These are phyloP conservation scores for Styphnolobium japonicum DNA, from an alignment of 306 rosid species.

Conservation along the genomic window DNA sequence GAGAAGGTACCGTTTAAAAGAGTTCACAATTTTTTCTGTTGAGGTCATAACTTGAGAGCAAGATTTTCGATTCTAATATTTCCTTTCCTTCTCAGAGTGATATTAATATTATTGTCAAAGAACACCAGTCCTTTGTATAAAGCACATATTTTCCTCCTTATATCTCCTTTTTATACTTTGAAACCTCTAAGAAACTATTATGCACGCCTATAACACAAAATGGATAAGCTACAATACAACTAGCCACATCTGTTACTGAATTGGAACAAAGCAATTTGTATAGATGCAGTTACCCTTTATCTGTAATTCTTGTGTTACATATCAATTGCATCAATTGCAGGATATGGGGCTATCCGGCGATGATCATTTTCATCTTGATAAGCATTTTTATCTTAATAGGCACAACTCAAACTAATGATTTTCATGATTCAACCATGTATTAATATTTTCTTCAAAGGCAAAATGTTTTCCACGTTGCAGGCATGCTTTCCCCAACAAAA, in stretches of 20 bases:
- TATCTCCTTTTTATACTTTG: too few species aligned
- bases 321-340: too few species aligned
- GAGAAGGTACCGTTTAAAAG: neutral
- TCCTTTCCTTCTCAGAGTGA: neutral
- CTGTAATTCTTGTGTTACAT: too few species aligned
- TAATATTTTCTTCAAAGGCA: too few species aligned
- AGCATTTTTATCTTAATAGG: too few species aligned
- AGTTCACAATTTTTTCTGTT: neutral
- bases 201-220: neutral
- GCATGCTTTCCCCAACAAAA: neutral
- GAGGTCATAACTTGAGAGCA: neutral
- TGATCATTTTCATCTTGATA: too few species aligned
- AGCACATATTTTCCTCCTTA: too few species aligned
- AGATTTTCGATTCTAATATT: neutral
- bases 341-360: too few species aligned
- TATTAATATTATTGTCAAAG: too few species aligned
- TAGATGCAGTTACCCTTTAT: neutral
- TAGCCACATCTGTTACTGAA: neutral
- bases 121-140: too few species aligned
- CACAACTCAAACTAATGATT: too few species aligned
- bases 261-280: neutral
- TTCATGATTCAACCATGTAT: too few species aligned
- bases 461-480: neutral
- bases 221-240: neutral
- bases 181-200: neutral